Evolutionary conservation across 2,329 filamentous ascomycete species (phyloP), one percentile per base, ranked within the genome.

Genomic region (Nemania serpens): DNA sequence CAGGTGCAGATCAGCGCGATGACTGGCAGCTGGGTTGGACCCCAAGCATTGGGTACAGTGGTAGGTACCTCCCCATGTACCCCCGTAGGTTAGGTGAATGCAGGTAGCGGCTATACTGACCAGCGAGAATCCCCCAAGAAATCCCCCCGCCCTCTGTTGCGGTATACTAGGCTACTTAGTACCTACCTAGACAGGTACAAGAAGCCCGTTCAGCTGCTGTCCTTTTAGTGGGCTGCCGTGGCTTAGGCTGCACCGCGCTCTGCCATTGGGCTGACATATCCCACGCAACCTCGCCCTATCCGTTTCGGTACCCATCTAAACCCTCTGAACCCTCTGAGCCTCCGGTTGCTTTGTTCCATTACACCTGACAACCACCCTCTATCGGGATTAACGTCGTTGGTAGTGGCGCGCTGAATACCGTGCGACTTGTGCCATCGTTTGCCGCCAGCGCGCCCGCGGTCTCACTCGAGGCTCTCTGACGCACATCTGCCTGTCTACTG

Each of bases 391-490:
- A 70, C 58, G 53, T 66, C 39, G 61, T 58, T 34, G 62, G 55
- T 62, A 53, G 71, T 73, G 71, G 71, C 71, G 71, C 63, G 69
- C 70, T 71, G 71, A 72, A 65, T 67, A 56, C 62, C 55, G 54
- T 61, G 62, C 65, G 54, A 62, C 63, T 56, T 64, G 55, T 58
- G n/a, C n/a, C 50, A 53, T 47, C 57, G 52, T 58, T 61, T 2
- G 62, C 36, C 11, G 43, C 37, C 54, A 50, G 41, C 37, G 18
- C 41, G 33, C n/a, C n/a, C n/a, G n/a, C n/a, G 36, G 11, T 5
- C 22, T 18, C 46, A 39, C 47, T 48, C 42, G 49, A 53, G 48
- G 53, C 49, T 52, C 59, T 43, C 25, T 15, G 39, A 15, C 7
- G 42, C 25, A 15, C n/a, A n/a, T n/a, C n/a, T n/a, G n/a, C n/a